Base-by-base conservation (phyloP, 441 rosid species). In the Adansonia rubrostipa region DNA sequence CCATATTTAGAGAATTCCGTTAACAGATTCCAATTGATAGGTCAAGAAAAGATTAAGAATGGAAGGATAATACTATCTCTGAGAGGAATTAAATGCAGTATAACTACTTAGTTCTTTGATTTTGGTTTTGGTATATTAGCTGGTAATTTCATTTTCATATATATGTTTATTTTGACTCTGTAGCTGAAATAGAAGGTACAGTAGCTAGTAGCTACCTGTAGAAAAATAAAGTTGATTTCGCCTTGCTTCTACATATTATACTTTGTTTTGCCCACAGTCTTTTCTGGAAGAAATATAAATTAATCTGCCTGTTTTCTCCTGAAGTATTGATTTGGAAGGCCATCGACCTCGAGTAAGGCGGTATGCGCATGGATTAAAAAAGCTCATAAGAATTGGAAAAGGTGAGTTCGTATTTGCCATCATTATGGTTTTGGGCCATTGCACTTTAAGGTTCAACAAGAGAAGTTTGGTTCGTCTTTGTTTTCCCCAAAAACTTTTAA, bases 261-360 rank as follows among this genome's bases (percentile, higher is more conserved):
- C 76, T 56, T 77, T 64, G 24, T 71, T 57, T 64, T 69, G 8
- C 14, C 53, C 14, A 65, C 15, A 42, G 51, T 53, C 50, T 36
- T 61, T 66, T 79, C 19, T 72, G 68, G 56, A 72, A 11, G 67
- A 58, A 73, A 56, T 47, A 58, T 73, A 67, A 73, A 64, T 67
- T 62, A 20, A 28, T 61, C 48, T 73, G 33, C 15, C 33, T 74
- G 77, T 85, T 78, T 78, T 78, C 57, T 82, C 79, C 72, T 87
- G 83, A 83, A 93, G 99, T 88, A 90, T 97, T 76, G 86, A 93
- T 88, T 85, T 97, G 69, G 99, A 89, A 73, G 98, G 93, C 72
- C 99, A 85, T 88, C 94, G 97, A 73, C 97, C 89, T 70, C 87
- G 97, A 88, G 93, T 97, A 73, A 89, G 98, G 92, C 92, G 92